Conservation (phyloP, 495 filamentous ascomycete species). For the Amniculicola lignicola region DNA sequence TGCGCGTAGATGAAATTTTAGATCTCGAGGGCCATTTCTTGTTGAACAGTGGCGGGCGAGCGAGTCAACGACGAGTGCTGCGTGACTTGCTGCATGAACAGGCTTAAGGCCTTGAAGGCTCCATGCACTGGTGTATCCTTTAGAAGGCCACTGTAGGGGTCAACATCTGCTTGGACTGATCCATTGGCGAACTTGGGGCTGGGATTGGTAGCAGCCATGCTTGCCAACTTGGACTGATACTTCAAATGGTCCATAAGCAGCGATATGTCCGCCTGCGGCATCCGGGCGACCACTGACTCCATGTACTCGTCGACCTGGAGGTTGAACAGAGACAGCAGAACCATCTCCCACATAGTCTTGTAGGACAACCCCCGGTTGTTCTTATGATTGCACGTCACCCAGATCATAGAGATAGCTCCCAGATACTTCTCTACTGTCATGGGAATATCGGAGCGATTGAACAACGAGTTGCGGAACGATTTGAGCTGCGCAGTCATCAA, state of each 20-base stretch:
- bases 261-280: neutral
- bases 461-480: slow-evolving; percentile 26
- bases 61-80: neutral
- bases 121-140: neutral
- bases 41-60: neutral
- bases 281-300: slow-evolving; percentile 29
- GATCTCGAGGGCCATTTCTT: neutral
- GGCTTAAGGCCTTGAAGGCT: neutral
- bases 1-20: neutral
- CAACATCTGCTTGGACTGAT: neutral
- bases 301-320: slow-evolving; percentile 47
- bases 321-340: slow-evolving; percentile 42
- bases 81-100: neutral
- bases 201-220: neutral
- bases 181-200: neutral
- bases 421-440: slow-evolving; percentile 43
- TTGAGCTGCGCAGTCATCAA: slow-evolving; percentile 1
- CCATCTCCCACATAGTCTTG: slow-evolving; percentile 43
- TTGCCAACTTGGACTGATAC: neutral
- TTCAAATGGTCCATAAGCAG: neutral
- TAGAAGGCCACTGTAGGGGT: neutral
- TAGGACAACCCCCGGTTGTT: neutral
- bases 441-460: slow-evolving; percentile 27
- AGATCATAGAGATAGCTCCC: slow-evolving; percentile 43
- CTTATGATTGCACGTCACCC: slow-evolving; percentile 37